Percentiles rank a stretch among this genome's conserved stretches.
phyloP scores from a whole-genome alignment of 2,329 filamentous ascomycete species.

The Aspergillus brunneoviolaceus region DNA sequence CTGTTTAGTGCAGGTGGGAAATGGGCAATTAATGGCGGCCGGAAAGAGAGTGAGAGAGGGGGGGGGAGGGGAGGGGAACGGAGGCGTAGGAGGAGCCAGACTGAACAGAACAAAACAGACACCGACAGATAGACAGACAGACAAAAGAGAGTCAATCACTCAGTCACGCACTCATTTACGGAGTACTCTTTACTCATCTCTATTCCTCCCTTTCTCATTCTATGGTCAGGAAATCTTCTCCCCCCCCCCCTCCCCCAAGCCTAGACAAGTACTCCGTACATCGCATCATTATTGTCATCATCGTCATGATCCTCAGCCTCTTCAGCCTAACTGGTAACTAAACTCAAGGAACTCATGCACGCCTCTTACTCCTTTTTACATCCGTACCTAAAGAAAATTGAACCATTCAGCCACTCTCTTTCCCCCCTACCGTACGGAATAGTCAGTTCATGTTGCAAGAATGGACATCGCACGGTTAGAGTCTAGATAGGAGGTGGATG shows the following conservation, averaged over 20 bases:
- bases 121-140: background rate
- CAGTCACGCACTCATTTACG: no score
- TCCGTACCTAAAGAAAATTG: background rate
- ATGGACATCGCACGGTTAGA: background rate
- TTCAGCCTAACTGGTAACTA: background rate
- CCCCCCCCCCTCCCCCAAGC: background rate
- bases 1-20: background rate
- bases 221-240: conserved; percentile 3
- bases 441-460: background rate
- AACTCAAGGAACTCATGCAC: background rate
- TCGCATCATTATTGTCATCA: conserved; percentile 2
- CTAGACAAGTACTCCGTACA: background rate
- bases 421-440: background rate
- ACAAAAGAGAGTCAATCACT: background rate
- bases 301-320: conserved; percentile 2
- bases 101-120: no score
- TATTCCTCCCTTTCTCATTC: background rate
- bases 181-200: background rate
- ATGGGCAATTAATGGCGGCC: conserved; percentile 5
- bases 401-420: background rate
- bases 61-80: background rate
- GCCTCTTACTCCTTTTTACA: background rate
- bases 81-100: no score
- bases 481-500: background rate
- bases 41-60: background rate